Base-by-base conservation (phyloP, 2,329 filamentous ascomycete species). In the Pyrenochaeta sp. region DNA sequence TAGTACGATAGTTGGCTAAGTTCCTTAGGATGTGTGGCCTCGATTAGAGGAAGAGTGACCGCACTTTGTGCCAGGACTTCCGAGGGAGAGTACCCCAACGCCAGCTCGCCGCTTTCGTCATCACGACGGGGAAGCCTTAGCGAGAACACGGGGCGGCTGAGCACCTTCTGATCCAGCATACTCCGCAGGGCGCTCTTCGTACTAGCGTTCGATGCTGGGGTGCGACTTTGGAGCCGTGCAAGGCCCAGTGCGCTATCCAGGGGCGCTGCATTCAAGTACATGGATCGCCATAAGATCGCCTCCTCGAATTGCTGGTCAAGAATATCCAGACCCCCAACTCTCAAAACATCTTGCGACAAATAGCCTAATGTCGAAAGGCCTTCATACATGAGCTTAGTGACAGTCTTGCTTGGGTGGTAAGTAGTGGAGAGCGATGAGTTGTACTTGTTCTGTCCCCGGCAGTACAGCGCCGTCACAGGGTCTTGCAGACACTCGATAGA, bases 221-320 rank as follows among this genome's bases (percentile, higher is more conserved):
- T 52, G 39, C 50, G 50, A 39, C 40, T 43, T 25, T 43, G 40
- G 40, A 43, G 40, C 40, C 40, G 40, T 43, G 40, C 19, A 43
- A 43, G 40, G 40, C 50, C 39, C 30, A 52, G 50, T 45, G 50
- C 50, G 50, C 50, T 52, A 27, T 52, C 50, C 40, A 52, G 40
- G 42, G 50, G 50, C 39, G 50, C 50, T 44, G 39, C 50, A 45
- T 52, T 52, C 28, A 15, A 36, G 50, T 52, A 52, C 50, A 52
- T 52, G 30, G 50, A 45, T 52, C 39, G 50, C 50, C 50, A 52
- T 28, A 52, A 44, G 27, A 40, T 52, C 28, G 40, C 50, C 28
- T 45, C 50, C 40, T 52, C 50, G 50, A 52, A 52, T 52, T 52
- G 50, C 50, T 52, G 50, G 50, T 52, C 39, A 52, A 44, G 39